phyloP scores from a whole-genome alignment of 208 protist species.

The Trypanosoma avium region DNA sequence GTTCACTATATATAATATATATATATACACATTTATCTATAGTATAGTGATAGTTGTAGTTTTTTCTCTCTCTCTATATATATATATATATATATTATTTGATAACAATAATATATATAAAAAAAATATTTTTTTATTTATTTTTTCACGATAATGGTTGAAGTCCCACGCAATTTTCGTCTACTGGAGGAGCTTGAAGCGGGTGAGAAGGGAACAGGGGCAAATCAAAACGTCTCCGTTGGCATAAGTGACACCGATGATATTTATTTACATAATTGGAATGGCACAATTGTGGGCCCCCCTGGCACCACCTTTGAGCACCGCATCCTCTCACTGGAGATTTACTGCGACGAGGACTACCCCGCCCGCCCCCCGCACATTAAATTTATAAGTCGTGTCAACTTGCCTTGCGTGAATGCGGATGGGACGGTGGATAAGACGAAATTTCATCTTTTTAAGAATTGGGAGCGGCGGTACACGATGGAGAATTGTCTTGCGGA shows the following conservation, averaged over 20 bases:
- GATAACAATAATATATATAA: neutral
- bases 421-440: slow-evolving; percentile 74
- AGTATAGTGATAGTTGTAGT: too few relatives aligned
- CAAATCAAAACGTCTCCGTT: slow-evolving; percentile 88
- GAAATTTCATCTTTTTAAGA: slow-evolving; percentile 76
- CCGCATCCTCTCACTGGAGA: slow-evolving; percentile 85
- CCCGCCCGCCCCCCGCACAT: slow-evolving; percentile 84
- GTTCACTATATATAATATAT: too few relatives aligned
- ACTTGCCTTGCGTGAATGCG: slow-evolving; percentile 80
- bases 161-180: slow-evolving; percentile 91
- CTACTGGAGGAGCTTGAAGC: slow-evolving; percentile 89
- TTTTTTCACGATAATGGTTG: slow-evolving; percentile 63
- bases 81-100: too few relatives aligned
- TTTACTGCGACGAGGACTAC: slow-evolving; percentile 91
- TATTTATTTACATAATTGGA: slow-evolving; percentile 92
- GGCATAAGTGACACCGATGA: slow-evolving; percentile 86
- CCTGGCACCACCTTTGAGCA: slow-evolving; percentile 88
- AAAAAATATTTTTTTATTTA: neutral
- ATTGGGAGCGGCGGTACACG: slow-evolving; percentile 77
- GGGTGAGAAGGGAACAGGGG: slow-evolving; percentile 88
- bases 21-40: too few relatives aligned
- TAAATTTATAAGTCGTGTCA: slow-evolving; percentile 81
- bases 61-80: too few relatives aligned
- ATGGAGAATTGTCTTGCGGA: slow-evolving; percentile 90
- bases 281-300: slow-evolving; percentile 89